phyloP scores from a whole-genome alignment of 352 stramenopile species.

The Phytophthora capsici region DNA sequence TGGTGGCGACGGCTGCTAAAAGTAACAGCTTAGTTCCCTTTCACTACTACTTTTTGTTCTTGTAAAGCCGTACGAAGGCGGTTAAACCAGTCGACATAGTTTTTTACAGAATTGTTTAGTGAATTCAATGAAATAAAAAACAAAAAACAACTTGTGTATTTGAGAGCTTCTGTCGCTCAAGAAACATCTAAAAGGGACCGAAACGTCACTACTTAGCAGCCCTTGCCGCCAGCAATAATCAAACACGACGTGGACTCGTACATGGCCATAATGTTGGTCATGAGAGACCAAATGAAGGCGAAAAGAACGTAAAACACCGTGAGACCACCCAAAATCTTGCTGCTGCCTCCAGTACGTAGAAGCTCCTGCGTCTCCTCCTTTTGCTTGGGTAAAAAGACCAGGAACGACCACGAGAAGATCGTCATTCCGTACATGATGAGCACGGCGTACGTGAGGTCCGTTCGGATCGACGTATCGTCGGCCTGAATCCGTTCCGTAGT shows the following conservation, averaged over 20 bases:
- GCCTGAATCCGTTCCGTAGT: conserved; percentile 40
- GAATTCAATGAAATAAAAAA: neutral
- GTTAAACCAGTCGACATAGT: conserved; percentile 6
- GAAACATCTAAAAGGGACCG: neutral
- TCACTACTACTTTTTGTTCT: neutral
- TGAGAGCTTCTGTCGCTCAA: conserved; percentile 1
- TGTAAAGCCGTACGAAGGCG: conserved; percentile 7
- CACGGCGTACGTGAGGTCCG: conserved; percentile 41
- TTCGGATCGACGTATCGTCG: conserved; percentile 41
- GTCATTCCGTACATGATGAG: conserved; percentile 47
- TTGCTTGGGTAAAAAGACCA: conserved; percentile 40
- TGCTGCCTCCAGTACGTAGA: conserved; percentile 33
- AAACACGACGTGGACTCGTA: conserved; percentile 41
- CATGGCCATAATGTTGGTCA: conserved; percentile 50
- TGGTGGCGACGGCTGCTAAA: conserved; percentile 41
- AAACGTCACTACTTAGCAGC: conserved; percentile 5
- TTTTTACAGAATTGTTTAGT: neutral
- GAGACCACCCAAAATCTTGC: conserved; percentile 35
- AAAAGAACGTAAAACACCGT: conserved; percentile 40
- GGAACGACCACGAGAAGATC: conserved; percentile 38
- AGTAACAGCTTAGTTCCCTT: neutral
- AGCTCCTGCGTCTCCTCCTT: conserved; percentile 46
- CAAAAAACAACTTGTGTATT: neutral
- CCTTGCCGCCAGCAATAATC: conserved; percentile 24
- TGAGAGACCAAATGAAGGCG: conserved; percentile 40